Evolutionary conservation across 768 basidiomycete genomes (phyloP).

Genomic region (Mycena maculata): DNA sequence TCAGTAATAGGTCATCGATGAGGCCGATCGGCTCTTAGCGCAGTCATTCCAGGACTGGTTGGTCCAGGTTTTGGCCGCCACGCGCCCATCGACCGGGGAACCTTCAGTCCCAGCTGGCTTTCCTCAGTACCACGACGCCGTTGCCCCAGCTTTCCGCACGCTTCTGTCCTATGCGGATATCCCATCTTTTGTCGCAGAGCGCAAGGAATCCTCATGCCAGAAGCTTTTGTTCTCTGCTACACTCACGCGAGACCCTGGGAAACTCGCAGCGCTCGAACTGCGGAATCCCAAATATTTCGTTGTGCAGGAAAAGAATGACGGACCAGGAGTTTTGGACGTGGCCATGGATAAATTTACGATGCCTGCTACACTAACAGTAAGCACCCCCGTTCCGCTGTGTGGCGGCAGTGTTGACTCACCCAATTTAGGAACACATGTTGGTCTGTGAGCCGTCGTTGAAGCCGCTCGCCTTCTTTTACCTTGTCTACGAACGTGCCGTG

Average conservation of each 20-base stretch:
- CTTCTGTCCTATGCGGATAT: slow-evolving; percentile 52
- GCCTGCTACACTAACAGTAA: slow-evolving; percentile 80
- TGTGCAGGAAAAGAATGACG: slow-evolving; percentile 64
- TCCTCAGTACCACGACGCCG: slow-evolving; percentile 58
- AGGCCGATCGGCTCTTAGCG: slow-evolving; percentile 94
- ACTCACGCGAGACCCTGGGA: slow-evolving; percentile 93
- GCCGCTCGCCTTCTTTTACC: slow-evolving; percentile 89
- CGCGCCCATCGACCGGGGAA: slow-evolving; percentile 49
- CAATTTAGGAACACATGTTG: slow-evolving; percentile 85
- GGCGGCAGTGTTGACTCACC: neutral
- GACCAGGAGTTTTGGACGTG: slow-evolving; percentile 59
- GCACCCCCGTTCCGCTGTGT: slow-evolving; percentile 34
- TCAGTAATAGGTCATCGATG: slow-evolving; percentile 85
- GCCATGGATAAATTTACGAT: slow-evolving; percentile 84
- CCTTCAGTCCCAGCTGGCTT: slow-evolving; percentile 14
- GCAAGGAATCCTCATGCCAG: slow-evolving; percentile 78
- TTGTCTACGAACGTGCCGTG: slow-evolving; percentile 72
- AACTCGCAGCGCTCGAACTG: slow-evolving; percentile 84
- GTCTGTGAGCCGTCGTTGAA: slow-evolving; percentile 84
- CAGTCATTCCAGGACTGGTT: slow-evolving; percentile 99
- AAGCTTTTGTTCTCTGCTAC: slow-evolving; percentile 98
- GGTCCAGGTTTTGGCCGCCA: slow-evolving; percentile 82
- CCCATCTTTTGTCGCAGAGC: slow-evolving; percentile 67
- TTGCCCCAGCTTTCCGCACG: slow-evolving; percentile 71
- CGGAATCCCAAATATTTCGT: slow-evolving; percentile 89